A percentile compares a stretch with the other conserved stretches of the same genome.
These are phyloP conservation scores for Plasmodium inui DNA, from an alignment of 169 alveolate species.

Conservation along the genomic window DNA sequence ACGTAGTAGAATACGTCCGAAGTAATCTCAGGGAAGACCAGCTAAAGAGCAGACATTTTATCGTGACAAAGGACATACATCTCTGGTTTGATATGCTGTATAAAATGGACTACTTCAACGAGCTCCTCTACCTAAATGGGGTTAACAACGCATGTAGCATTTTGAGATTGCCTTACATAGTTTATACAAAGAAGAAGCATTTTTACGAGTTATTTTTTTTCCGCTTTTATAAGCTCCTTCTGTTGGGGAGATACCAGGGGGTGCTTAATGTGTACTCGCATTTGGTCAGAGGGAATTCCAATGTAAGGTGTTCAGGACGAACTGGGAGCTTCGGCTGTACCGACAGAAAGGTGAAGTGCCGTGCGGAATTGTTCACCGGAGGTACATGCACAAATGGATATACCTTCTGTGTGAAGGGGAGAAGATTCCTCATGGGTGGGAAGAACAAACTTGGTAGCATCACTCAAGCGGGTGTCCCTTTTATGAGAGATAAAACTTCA, in stretches of 20 bases:
- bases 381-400: neutral
- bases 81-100: conserved; percentile 38
- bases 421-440: neutral
- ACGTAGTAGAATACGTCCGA: conserved; percentile 4
- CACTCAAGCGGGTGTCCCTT: neutral
- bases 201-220: conserved; percentile 1
- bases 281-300: neutral
- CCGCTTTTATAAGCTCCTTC: conserved; percentile 12
- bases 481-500: neutral
- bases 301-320: neutral
- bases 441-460: neutral
- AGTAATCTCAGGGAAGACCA: neutral
- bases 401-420: neutral
- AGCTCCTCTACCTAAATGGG: neutral
- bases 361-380: neutral
- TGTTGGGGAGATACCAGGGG: conserved; percentile 5
- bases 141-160: conserved; percentile 27
- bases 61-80: conserved; percentile 9
- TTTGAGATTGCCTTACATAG: conserved; percentile 37
- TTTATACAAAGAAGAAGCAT: conserved; percentile 14
- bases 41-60: conserved; percentile 11
- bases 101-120: conserved; percentile 4
- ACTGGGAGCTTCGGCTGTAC: neutral
- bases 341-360: neutral
- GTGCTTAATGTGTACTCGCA: conserved; percentile 1